Conservation (phyloP, 805 yeast species). For the Lachancea mirantina region DNA sequence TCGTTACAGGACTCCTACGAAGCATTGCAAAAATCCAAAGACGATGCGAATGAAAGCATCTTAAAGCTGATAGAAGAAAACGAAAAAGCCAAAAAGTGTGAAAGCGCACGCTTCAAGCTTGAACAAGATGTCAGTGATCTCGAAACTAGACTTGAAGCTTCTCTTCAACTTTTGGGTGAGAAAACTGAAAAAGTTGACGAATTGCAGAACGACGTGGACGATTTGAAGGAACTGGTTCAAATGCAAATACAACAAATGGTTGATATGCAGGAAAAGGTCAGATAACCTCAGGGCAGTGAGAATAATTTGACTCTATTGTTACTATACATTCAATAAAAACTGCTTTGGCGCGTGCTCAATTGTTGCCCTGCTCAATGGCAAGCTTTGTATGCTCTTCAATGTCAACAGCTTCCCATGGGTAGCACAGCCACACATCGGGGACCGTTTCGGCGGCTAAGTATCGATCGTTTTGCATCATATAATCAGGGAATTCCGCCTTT, state of each 20-base stretch:
- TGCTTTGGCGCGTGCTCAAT: conserved; percentile 29
- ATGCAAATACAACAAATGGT: conserved; percentile 85
- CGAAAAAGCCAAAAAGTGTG: conserved; percentile 28
- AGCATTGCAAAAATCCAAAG: conserved; percentile 49
- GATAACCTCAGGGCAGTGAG: conserved; percentile 5
- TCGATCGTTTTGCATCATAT: conserved; percentile 53
- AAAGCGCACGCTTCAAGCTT: conserved; percentile 31
- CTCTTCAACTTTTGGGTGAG: conserved; percentile 71
- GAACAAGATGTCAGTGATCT: conserved; percentile 32
- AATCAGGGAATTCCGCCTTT: conserved; percentile 62
- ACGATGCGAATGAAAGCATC: conserved; percentile 61
- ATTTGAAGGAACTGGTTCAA: conserved; percentile 75
- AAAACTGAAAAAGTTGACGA: conserved; percentile 82
- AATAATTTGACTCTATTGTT: too few species aligned
- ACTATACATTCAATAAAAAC: too few species aligned
- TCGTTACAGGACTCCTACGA: conserved; percentile 57
- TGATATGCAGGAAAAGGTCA: conserved; percentile 41
- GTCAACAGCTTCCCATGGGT: conserved; percentile 85
- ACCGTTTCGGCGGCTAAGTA: conserved; percentile 71
- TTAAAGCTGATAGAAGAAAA: conserved; percentile 49
- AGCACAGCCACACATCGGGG: conserved; percentile 77
- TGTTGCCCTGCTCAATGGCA: conserved; percentile 63
- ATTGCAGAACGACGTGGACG: conserved; percentile 78
- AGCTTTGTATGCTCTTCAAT: conserved; percentile 66
- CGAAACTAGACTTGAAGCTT: conserved; percentile 42